Evolutionary conservation across 768 basidiomycete genomes (phyloP), one percentile per base, ranked within the genome.

Genomic region (Phylloporus sp.): DNA sequence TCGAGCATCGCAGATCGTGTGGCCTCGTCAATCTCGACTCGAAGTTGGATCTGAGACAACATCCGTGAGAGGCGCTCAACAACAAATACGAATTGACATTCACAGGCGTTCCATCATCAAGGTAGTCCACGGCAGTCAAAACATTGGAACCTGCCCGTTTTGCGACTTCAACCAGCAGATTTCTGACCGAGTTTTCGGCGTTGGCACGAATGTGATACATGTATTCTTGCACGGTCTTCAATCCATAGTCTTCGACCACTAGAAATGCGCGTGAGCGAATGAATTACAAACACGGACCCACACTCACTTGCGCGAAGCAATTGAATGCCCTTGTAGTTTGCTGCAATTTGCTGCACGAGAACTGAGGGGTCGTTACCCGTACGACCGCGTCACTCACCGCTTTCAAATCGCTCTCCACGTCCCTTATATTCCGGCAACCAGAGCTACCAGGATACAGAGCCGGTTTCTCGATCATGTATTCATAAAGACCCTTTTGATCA

Each of bases 321-420:
- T 54, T 89, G 84, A 27, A 90, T 81, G 11, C 91, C 94, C 68
- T 94, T 93, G 66, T 92, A 80, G 62, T 96, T 96, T 7, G 92
- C 90, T 2, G 91, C 90, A 52, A 94, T 84, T 90, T 94, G 91
- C 89, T 91, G 37, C 4, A 2, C 27, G 14, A 17, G 7, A 8
- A 1, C 13, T 56, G 20, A 44, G 44, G 6, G 22, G 22, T 17
- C 29, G 22, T 53, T 23, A 37, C 8, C 39, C 20, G 20, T n/a
- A 17, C 20, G 36, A 37, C 23, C 17, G 15, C 31, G 18, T 13
- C 22, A 68, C 84, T 50, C 53, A 90, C 89, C 44, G 92, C 92
- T 66, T 91, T 90, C 40, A 95, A 63, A 62, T 95, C 92, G 57
- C 88, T 91, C 69, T 92, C 92, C 1, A 95, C 92, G 53, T 93